Evolutionary conservation across 805 yeast species (phyloP).

Genomic region (Barnettozyma wickerhamii): DNA sequence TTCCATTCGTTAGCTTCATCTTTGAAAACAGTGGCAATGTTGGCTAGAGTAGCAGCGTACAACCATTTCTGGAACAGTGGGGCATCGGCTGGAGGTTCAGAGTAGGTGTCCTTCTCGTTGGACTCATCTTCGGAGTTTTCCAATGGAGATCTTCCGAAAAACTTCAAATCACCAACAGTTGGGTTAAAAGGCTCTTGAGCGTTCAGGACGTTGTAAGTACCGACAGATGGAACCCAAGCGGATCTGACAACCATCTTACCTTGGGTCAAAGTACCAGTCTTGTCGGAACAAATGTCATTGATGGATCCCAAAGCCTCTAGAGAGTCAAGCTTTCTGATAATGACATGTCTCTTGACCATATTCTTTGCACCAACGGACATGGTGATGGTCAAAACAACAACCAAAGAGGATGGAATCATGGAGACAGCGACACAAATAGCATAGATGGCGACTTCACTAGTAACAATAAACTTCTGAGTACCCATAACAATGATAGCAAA

Average conservation of each 20-base stretch:
- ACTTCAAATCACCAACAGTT: conserved; percentile 41
- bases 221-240: conserved; percentile 63
- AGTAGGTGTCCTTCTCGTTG: conserved; percentile 10
- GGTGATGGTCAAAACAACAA: conserved; percentile 78
- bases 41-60: conserved; percentile 68
- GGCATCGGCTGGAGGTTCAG: neutral
- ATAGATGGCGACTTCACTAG: conserved; percentile 76
- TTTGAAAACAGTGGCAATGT: conserved; percentile 63
- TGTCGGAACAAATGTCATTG: conserved; percentile 77
- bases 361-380: conserved; percentile 80
- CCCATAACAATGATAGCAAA: conserved; percentile 87
- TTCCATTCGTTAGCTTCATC: conserved; percentile 53
- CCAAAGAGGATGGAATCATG: conserved; percentile 78
- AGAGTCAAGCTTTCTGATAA: conserved; percentile 73
- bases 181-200: conserved; percentile 65
- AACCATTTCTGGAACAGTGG: conserved; percentile 42
- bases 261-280: conserved; percentile 78
- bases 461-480: conserved; percentile 71
- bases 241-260: conserved; percentile 74
- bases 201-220: conserved; percentile 50
- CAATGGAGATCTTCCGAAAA: conserved; percentile 17
- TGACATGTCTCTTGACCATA: conserved; percentile 62
- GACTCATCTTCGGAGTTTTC: conserved; percentile 21
- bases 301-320: conserved; percentile 77
- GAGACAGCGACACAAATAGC: conserved; percentile 80